Evolutionary conservation across 1,284 basidiomycete genomes (phyloP).

Genomic region (Athelia psychrophila): DNA sequence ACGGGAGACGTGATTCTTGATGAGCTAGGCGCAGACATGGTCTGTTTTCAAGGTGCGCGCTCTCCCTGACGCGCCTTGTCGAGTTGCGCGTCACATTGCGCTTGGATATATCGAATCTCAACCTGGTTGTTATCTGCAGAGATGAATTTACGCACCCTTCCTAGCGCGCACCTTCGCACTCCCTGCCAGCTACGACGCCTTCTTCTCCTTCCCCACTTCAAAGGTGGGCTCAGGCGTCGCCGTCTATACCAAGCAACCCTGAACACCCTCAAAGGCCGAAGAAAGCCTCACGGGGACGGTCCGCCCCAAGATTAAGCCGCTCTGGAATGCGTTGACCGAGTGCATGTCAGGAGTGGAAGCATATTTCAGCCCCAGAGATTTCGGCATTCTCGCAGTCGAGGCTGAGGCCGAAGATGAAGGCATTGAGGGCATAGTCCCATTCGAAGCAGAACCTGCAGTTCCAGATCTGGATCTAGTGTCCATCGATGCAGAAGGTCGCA

Average conservation of each 20-base stretch:
- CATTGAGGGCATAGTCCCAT: conserved; percentile 32
- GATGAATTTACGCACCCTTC: conserved; percentile 74
- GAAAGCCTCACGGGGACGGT: conserved; percentile 80
- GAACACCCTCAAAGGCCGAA: conserved; percentile 76
- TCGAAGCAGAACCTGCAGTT: conserved; percentile 1
- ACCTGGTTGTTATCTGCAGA: conserved; percentile 45
- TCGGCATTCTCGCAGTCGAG: conserved; percentile 34
- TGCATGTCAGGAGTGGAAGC: conserved; percentile 43
- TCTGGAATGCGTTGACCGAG: conserved; percentile 44
- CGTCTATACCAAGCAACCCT: conserved; percentile 68
- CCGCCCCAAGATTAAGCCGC: conserved; percentile 52
- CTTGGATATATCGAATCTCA: neutral
- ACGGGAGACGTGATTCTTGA: conserved; percentile 76
- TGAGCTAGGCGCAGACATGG: conserved; percentile 79
- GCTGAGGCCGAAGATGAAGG: conserved; percentile 27
- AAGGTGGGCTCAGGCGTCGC: conserved; percentile 89
- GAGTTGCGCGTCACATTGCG: too few relatives aligned
- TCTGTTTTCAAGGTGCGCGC: conserved; percentile 85
- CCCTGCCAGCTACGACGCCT: conserved; percentile 73
- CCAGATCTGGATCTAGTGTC: conserved; percentile 36
- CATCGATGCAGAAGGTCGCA: conserved; percentile 84
- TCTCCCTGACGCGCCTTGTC: conserved; percentile 1
- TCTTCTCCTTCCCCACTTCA: conserved; percentile 80
- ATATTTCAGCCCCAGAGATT: conserved; percentile 46
- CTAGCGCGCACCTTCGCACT: conserved; percentile 70